Evolutionary conservation across 305 asterid genomes (phyloP), one percentile per base, ranked within the genome.

Genomic region (Plantago lanceolata): DNA sequence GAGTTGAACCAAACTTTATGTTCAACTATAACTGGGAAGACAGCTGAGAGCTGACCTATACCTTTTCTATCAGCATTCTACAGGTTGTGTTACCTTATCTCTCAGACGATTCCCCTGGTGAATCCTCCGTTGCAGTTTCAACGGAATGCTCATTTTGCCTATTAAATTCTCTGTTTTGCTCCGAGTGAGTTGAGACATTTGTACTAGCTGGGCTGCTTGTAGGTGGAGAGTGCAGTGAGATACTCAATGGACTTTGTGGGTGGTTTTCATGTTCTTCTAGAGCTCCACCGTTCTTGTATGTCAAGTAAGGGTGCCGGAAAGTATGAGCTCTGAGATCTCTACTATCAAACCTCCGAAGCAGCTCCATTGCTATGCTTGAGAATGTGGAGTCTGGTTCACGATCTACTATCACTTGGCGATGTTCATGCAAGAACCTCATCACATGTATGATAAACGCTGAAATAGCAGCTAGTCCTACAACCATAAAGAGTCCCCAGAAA

Each of bases 401-500:
- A 35, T 45, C 8, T 35, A 16, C 40, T 11, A 73, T 13, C 18
- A 64, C 63, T 47, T 65, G 48, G 76, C 68, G 43, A 40, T 78
- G 55, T 44, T 73, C 59, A 37, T 35, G 66, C 31, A 81, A 14
- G 67, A 78, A 78, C 48, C 26, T 60, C 2, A 59, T 19, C 21
- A 69, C 17, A 33, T 65, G 67, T 19, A 76, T 64, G 24, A 67
- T 28, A 4, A 73, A 45, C 59, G 75, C 70, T 17, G 64, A 65
- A 24, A 49, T 7, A n/a, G 65, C 61, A 20, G 74, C 63, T 24
- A 51, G 51, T 65, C 57, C 76, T 19, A 55, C 75, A 0, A 79
- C 74, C 19, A 71, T 13, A 29, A 82, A 79, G 18, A 76, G 72
- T 17, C 85, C 89, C 86, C 75, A 76, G 54, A 85, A 80, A 64